Percentiles rank a stretch among this genome's conserved stretches.
phyloP scores from a whole-genome alignment of 2,329 filamentous ascomycete genomes.

The Ophiostoma ips region DNA sequence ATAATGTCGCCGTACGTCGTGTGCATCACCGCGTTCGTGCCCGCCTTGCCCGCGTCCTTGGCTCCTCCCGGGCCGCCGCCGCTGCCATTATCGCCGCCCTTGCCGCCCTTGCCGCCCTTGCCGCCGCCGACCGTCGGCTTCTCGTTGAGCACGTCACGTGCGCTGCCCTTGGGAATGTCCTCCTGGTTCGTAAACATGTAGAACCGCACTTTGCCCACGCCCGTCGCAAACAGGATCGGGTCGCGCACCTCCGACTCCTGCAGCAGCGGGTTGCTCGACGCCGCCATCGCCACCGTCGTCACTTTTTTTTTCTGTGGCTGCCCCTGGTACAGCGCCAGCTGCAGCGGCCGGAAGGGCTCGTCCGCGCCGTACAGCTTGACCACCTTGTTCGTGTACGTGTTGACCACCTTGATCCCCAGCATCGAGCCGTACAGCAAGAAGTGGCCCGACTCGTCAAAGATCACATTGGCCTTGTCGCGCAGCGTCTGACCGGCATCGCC shows the following conservation, averaged over 20 bases:
- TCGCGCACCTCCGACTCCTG: constrained; percentile 85
- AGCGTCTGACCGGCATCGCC: constrained; percentile 19
- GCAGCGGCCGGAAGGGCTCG: constrained; percentile 72
- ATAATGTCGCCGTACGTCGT: constrained; percentile 91
- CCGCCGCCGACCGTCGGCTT: constrained; percentile 48
- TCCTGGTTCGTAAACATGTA: constrained; percentile 96
- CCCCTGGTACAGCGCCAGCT: constrained; percentile 82
- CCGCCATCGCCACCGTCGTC: constrained; percentile 93
- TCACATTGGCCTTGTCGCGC: constrained; percentile 59
- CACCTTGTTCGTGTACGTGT: constrained; percentile 85
- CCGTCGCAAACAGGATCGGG: constrained; percentile 76
- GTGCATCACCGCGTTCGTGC: constrained; percentile 72
- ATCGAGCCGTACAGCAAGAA: constrained; percentile 93
- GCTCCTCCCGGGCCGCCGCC: constrained; percentile 18
- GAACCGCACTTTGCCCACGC: constrained; percentile 77
- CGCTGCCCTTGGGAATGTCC: constrained; percentile 57
- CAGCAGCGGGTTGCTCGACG: constrained; percentile 81
- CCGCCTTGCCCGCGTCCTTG: constrained; percentile 46
- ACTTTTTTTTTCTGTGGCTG: constrained; percentile 88
- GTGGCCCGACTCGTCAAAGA: constrained; percentile 91
- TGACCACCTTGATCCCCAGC: constrained; percentile 84
- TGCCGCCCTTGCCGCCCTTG: constrained; percentile 31
- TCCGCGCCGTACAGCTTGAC: constrained; percentile 84
- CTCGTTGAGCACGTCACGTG: constrained; percentile 88
- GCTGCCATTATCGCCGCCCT: constrained; percentile 13